A percentile compares a stretch with the other conserved stretches of the same genome.
phyloP scores from a whole-genome alignment of 208 protist species.

The Trichomonas tenax region DNA sequence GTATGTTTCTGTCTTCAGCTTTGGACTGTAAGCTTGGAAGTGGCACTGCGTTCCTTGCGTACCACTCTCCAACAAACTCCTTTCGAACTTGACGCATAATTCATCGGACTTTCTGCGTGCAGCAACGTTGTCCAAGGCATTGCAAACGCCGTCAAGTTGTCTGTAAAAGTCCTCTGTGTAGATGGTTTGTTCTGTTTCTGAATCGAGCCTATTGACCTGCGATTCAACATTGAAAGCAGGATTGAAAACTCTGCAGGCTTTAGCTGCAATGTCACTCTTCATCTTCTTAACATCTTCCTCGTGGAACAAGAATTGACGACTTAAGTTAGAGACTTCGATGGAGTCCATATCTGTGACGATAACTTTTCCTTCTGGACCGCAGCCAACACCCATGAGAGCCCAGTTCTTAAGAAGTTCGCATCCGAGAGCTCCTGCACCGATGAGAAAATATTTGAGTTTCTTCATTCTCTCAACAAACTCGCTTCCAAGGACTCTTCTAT shows the following conservation, averaged over 20 bases:
- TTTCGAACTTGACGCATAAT: slow-evolving; percentile 66
- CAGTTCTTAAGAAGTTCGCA: slow-evolving; percentile 96
- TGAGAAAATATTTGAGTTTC: slow-evolving; percentile 56
- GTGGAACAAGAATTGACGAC: slow-evolving; percentile 97
- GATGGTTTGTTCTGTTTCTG: slow-evolving; percentile 69
- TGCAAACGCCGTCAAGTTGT: slow-evolving; percentile 71
- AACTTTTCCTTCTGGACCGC: slow-evolving; percentile 27
- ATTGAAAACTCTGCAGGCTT: slow-evolving; percentile 76
- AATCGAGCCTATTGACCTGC: slow-evolving; percentile 54
- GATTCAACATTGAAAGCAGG: slow-evolving; percentile 33
- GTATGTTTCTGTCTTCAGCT: slow-evolving; percentile 95
- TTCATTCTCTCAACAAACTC: slow-evolving; percentile 61
- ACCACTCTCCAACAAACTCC: slow-evolving; percentile 92
- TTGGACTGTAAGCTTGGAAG: slow-evolving; percentile 73
- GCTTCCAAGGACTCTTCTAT: slow-evolving; percentile 77
- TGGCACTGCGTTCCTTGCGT: slow-evolving; percentile 97
- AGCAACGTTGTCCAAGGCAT: slow-evolving; percentile 93
- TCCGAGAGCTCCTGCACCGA: slow-evolving; percentile 89
- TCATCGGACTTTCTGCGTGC: slow-evolving; percentile 49
- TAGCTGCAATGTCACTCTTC: slow-evolving; percentile 76
- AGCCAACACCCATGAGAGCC: slow-evolving; percentile 81
- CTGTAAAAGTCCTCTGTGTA: slow-evolving; percentile 80
- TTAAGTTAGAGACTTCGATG: slow-evolving; percentile 73
- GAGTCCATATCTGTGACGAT: slow-evolving; percentile 94
- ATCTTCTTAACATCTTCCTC: slow-evolving; percentile 69